Evolutionary conservation across 345 rosid genomes (phyloP).

Genomic region (Populus alba): DNA sequence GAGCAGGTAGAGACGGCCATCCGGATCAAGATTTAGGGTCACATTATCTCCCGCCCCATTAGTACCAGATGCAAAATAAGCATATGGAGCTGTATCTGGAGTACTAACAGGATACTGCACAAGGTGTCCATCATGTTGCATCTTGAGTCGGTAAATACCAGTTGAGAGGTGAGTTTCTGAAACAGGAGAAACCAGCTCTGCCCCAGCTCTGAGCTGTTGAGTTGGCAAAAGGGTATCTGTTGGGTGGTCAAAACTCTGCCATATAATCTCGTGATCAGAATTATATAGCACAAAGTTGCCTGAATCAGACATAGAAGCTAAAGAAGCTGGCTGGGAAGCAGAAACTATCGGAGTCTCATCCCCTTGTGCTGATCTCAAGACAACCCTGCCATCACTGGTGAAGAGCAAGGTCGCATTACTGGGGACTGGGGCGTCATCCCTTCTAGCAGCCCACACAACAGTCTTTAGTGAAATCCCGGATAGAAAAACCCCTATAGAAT

Average conservation of each 20-base stretch:
- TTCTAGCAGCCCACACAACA: conserved; percentile 20
- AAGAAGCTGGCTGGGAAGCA: background rate
- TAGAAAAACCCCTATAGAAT: conserved; percentile 30
- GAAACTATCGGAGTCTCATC: background rate
- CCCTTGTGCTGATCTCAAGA: conserved; percentile 6
- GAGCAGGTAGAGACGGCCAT: conserved; percentile 23
- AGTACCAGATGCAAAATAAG: conserved; percentile 10
- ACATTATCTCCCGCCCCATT: background rate
- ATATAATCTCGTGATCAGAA: background rate
- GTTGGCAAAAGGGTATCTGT: conserved; percentile 19
- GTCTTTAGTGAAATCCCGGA: conserved; percentile 6
- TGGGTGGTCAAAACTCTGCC: conserved; percentile 23
- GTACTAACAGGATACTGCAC: conserved; percentile 25
- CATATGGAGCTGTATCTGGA: background rate
- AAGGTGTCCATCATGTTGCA: conserved; percentile 30
- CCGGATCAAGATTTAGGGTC: conserved; percentile 18
- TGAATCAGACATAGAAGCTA: conserved; percentile 19
- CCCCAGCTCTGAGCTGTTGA: conserved; percentile 12
- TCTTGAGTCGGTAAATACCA: conserved; percentile 13
- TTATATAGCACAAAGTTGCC: conserved; percentile 24
- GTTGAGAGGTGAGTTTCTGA: conserved; percentile 13
- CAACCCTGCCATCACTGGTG: background rate
- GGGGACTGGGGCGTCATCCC: conserved; percentile 12
- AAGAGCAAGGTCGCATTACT: conserved; percentile 7
- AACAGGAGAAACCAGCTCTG: conserved; percentile 9